phyloP scores from a whole-genome alignment of 1,139 yeast species.

The Scheffersomyces parashehatae region DNA sequence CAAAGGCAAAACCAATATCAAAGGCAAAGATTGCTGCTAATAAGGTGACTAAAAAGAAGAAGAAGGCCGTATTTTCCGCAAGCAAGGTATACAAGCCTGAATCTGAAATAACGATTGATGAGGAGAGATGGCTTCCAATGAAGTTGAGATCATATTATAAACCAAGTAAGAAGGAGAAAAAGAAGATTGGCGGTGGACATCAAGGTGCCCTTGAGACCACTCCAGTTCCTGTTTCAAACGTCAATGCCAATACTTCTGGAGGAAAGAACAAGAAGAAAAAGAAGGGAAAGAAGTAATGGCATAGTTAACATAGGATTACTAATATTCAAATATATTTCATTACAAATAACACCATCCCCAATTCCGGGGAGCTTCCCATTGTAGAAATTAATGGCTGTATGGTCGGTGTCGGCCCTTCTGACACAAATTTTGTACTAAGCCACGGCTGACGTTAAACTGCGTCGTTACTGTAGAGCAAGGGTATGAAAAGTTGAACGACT shows the following conservation, averaged over 20 bases:
- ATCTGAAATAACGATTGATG: constrained; percentile 34
- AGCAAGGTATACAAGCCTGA: constrained; percentile 36
- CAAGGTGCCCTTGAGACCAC: constrained; percentile 58
- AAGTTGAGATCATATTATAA: constrained; percentile 82
- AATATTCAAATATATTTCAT: too few relatives aligned
- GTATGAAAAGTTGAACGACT: too few relatives aligned
- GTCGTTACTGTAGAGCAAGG: too few relatives aligned
- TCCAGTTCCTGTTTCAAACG: constrained; percentile 17
- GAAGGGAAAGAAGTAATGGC: constrained; percentile 46
- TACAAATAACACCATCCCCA: too few relatives aligned
- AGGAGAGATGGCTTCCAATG: constrained; percentile 89
- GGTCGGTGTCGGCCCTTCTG: too few relatives aligned
- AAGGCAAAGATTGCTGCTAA: constrained; percentile 3
- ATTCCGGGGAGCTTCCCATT: too few relatives aligned
- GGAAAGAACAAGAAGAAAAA: constrained; percentile 46
- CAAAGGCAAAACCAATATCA: neutral
- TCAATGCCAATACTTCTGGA: constrained; percentile 17
- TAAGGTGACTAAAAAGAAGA: constrained; percentile 26
- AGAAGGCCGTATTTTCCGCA: constrained; percentile 37
- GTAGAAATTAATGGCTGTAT: too few relatives aligned
- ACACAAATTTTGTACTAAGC: too few relatives aligned
- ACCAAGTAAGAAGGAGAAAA: constrained; percentile 67
- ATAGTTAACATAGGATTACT: too few relatives aligned
- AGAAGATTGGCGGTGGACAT: constrained; percentile 63
- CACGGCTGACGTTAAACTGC: too few relatives aligned